These are phyloP conservation scores for Marasmius fiardii DNA, from an alignment of 1,284 basidiomycete species.

Conservation along the genomic window DNA sequence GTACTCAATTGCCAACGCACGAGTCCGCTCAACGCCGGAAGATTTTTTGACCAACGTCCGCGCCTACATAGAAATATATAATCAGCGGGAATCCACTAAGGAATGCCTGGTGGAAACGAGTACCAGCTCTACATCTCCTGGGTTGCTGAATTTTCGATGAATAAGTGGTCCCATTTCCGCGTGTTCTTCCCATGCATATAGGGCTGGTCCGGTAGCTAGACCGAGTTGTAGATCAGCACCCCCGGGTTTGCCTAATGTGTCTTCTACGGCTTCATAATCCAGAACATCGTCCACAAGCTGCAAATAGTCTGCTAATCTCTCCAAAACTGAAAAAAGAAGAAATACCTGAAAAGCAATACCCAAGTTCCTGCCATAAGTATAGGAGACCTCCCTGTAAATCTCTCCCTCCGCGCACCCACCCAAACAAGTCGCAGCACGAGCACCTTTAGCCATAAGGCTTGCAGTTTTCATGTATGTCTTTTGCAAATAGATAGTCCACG, in stretches of 20 bases:
- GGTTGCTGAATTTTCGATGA: not conserved
- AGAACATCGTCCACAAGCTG: constrained; percentile 89
- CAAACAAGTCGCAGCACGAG: constrained; percentile 84
- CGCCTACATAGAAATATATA: constrained; percentile 46
- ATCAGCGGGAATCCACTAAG: not conserved
- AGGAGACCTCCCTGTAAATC: constrained; percentile 90
- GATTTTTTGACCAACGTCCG: constrained; percentile 71
- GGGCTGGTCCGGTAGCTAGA: constrained; percentile 86
- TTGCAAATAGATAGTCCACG: constrained; percentile 87
- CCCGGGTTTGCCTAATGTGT: constrained; percentile 79
- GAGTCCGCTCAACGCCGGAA: constrained; percentile 78
- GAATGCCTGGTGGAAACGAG: constrained; percentile 18
- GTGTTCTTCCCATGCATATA: constrained; percentile 95
- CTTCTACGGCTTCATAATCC: constrained; percentile 73
- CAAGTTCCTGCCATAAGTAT: constrained; percentile 86
- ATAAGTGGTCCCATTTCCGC: constrained; percentile 66
- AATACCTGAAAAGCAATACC: constrained; percentile 94
- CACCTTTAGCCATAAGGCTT: constrained; percentile 92
- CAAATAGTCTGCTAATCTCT: constrained; percentile 6
- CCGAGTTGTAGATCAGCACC: constrained; percentile 87
- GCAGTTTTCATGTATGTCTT: constrained; percentile 98
- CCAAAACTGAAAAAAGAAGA: constrained; percentile 5
- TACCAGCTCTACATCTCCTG: constrained; percentile 84
- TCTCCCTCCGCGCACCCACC: constrained; percentile 85
- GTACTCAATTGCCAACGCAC: constrained; percentile 75